Conservation (phyloP, 169 alveolate genomes). For the Plasmodium yoelii region DNA sequence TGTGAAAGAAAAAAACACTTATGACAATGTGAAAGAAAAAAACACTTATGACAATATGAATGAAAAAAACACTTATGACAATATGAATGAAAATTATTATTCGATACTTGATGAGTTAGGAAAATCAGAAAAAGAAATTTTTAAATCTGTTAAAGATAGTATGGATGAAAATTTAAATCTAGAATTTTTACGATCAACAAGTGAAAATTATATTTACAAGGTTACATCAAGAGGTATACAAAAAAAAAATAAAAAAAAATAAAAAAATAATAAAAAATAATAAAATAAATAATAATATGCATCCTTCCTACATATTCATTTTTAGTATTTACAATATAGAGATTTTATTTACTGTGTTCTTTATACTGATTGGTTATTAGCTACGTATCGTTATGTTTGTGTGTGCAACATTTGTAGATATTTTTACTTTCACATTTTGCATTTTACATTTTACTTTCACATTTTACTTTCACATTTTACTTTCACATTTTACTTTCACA, state of each 20-base stretch:
- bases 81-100: slow-evolving; percentile 34
- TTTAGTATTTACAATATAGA: neutral
- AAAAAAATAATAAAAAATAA: too few relatives aligned
- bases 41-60: neutral
- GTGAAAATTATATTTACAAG: slow-evolving; percentile 67
- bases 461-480: too few relatives aligned
- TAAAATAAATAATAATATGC: too few relatives aligned
- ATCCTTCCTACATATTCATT: neutral
- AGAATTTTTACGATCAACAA: slow-evolving; percentile 58
- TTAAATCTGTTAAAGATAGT: slow-evolving; percentile 64
- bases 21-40: neutral
- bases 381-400: too few relatives aligned
- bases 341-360: too few relatives aligned
- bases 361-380: too few relatives aligned
- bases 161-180: slow-evolving; percentile 71
- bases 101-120: slow-evolving; percentile 52
- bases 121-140: slow-evolving; percentile 38
- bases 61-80: neutral
- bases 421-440: neutral
- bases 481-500: too few relatives aligned
- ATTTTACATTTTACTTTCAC: too few relatives aligned
- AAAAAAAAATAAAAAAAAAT: too few relatives aligned
- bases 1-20: neutral
- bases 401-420: neutral
- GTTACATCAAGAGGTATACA: slow-evolving; percentile 68